Conservation (phyloP, 75 land plant species). For the Pinus albicaulis region DNA sequence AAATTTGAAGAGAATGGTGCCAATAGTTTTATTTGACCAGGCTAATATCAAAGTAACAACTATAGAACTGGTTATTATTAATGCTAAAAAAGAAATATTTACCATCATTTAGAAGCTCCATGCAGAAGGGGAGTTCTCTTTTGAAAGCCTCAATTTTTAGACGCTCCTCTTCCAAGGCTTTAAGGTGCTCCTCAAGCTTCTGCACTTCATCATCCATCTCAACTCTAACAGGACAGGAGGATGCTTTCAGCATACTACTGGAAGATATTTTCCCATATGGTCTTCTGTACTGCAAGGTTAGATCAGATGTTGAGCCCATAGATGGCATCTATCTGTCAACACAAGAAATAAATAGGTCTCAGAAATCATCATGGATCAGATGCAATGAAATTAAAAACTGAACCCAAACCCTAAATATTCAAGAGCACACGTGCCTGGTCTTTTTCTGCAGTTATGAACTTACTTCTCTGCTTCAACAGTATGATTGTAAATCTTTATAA, state of each 20-base stretch:
- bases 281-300: background rate
- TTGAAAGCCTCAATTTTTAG: constrained; percentile 83
- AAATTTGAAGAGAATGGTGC: too few species aligned
- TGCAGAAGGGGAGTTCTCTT: constrained; percentile 86
- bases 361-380: background rate
- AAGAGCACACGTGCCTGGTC: background rate
- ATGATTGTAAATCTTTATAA: background rate
- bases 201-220: constrained; percentile 17
- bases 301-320: background rate
- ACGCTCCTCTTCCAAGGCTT: constrained; percentile 67
- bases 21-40: too few species aligned
- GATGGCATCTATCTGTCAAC: background rate
- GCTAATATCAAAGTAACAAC: too few species aligned
- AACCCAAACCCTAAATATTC: background rate
- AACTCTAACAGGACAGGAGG: background rate
- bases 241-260: background rate
- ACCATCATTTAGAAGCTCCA: constrained; percentile 87
- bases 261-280: background rate
- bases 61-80: too few species aligned
- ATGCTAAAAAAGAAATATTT: background rate
- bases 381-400: background rate
- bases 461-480: background rate
- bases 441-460: background rate
- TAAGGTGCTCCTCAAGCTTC: constrained; percentile 31
- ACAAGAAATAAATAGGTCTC: background rate